A percentile compares a stretch with the other conserved stretches of the same genome.
Evolutionary conservation across 257 asterid species (phyloP).

Genomic region (Hygrophila difformis): DNA sequence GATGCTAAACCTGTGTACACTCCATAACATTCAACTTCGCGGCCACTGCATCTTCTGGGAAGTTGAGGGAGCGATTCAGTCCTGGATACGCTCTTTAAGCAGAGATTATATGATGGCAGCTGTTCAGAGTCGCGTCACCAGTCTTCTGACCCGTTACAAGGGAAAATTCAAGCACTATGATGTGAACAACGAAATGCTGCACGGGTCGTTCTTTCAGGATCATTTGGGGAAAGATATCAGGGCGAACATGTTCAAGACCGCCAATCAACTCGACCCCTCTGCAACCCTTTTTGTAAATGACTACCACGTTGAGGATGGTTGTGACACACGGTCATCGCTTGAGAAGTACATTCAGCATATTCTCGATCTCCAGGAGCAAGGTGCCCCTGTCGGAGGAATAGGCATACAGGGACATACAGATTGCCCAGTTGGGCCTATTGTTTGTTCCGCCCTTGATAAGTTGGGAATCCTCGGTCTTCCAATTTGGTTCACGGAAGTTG

Average conservation of each 20-base stretch:
- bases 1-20: constrained; percentile 40
- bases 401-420: constrained; percentile 89
- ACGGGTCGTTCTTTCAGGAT: constrained; percentile 82
- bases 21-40: constrained; percentile 51
- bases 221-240: constrained; percentile 56
- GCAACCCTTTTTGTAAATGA: constrained; percentile 71
- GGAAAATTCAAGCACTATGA: constrained; percentile 77
- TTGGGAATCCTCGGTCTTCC: constrained; percentile 75
- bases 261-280: constrained; percentile 56
- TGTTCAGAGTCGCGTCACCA: constrained; percentile 56
- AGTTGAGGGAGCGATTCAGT: constrained; percentile 53
- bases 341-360: constrained; percentile 67
- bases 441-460: constrained; percentile 65
- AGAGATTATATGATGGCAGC: constrained; percentile 42
- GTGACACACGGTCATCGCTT: constrained; percentile 51
- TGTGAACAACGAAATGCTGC: constrained; percentile 90
- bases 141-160: constrained; percentile 68
- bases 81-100: constrained; percentile 59
- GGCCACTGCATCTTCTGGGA: constrained; percentile 99
- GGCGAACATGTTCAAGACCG: constrained; percentile 67
- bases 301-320: constrained; percentile 71
- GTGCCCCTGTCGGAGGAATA: constrained; percentile 87
- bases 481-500: constrained; percentile 86
- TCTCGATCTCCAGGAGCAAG: constrained; percentile 64
- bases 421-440: constrained; percentile 67